phyloP scores from a whole-genome alignment of 306 rosid genomes.

The Dryas octopetala region DNA sequence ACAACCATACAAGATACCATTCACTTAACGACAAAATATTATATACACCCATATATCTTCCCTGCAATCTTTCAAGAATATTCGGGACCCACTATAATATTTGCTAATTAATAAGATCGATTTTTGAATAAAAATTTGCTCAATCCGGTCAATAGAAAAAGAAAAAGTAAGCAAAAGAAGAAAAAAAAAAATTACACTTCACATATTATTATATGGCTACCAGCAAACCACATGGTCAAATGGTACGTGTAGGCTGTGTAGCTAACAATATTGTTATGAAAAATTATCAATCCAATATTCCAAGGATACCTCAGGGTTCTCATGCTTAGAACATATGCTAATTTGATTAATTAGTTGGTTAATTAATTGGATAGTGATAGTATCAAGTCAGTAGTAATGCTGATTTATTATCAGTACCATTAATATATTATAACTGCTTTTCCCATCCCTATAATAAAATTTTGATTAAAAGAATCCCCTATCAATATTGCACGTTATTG shows the following conservation, averaged over 20 bases:
- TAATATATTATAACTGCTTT: too few species aligned
- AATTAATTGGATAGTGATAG: background rate
- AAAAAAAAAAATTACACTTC: background rate
- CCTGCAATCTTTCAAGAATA: conserved; percentile 37
- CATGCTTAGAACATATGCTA: background rate
- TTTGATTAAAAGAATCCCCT: too few species aligned
- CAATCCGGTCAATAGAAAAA: too few species aligned
- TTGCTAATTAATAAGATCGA: too few species aligned
- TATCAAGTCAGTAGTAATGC: background rate
- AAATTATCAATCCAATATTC: background rate
- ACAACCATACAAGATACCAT: too few species aligned
- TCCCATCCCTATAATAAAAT: too few species aligned
- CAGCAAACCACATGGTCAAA: conserved; percentile 6
- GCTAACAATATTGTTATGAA: too few species aligned
- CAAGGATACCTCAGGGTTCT: conserved; percentile 9
- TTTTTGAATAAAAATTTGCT: too few species aligned
- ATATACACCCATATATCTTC: background rate
- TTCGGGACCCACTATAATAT: background rate
- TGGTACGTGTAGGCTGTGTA: background rate
- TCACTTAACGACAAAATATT: too few species aligned
- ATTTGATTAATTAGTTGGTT: background rate
- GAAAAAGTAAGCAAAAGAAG: too few species aligned
- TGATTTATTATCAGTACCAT: too few species aligned
- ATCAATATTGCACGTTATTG: too few species aligned
- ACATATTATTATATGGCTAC: background rate